A percentile compares a stretch with the other conserved stretches of the same genome.
Conservation (phyloP, 1,139 yeast genomes). For the Lodderomyces parapsilosis region DNA sequence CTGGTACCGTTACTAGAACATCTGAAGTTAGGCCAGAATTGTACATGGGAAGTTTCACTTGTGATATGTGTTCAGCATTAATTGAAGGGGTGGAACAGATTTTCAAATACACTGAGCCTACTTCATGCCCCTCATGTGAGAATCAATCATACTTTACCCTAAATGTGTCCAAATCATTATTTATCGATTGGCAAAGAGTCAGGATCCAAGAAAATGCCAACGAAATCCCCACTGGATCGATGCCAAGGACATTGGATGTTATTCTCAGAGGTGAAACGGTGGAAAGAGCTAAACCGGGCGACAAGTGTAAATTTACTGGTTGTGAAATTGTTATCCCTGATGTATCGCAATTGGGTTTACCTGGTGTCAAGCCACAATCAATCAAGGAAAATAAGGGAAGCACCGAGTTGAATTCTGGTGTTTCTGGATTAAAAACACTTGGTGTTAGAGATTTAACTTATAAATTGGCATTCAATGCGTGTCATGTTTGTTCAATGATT, state of each 20-base stretch:
- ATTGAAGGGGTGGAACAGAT: slow-evolving; percentile 91
- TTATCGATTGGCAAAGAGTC: slow-evolving; percentile 96
- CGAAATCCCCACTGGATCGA: slow-evolving; percentile 97
- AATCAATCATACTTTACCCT: slow-evolving; percentile 87
- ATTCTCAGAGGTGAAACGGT: slow-evolving; percentile 92
- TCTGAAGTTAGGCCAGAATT: slow-evolving; percentile 97
- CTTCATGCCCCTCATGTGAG: slow-evolving; percentile 86
- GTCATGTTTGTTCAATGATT: slow-evolving; percentile 70
- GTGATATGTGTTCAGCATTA: slow-evolving; percentile 84
- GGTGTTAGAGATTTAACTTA: slow-evolving; percentile 96
- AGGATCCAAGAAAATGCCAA: slow-evolving; percentile 93
- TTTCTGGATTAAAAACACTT: slow-evolving; percentile 77
- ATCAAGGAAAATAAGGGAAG: slow-evolving; percentile 55
- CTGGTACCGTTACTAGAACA: slow-evolving; percentile 96
- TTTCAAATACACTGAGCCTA: slow-evolving; percentile 93
- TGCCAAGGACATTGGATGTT: slow-evolving; percentile 97
- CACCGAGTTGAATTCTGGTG: slow-evolving; percentile 81
- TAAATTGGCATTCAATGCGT: slow-evolving; percentile 86
- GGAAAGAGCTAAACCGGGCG: slow-evolving; percentile 97
- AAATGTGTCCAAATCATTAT: slow-evolving; percentile 79
- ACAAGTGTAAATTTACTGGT: slow-evolving; percentile 92
- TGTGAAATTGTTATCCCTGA: slow-evolving; percentile 96
- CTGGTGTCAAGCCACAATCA: slow-evolving; percentile 90
- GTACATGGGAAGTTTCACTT: slow-evolving; percentile 80
- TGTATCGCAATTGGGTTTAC: slow-evolving; percentile 91